A percentile compares a stretch with the other conserved stretches of the same genome.
phyloP scores from a whole-genome alignment of 2,329 filamentous ascomycete species.

The Escovopsis sp. region DNA sequence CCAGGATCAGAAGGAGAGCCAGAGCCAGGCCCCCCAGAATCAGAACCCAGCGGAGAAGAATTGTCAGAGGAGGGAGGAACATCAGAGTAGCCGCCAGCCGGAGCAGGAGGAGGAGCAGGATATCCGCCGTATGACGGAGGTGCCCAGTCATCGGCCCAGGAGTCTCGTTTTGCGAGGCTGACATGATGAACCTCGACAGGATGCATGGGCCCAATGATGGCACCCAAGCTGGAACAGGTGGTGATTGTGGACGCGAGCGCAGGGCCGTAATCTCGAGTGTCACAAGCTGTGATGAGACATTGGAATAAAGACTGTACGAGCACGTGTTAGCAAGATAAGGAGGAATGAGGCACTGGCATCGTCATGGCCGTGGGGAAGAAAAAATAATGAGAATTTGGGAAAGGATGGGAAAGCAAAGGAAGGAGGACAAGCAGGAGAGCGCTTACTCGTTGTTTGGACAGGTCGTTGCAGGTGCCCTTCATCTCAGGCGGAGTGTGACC shows the following conservation, averaged over 20 bases:
- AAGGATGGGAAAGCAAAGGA: background rate
- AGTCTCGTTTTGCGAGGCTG: conserved; percentile 4
- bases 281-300: conserved; percentile 17
- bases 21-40: background rate
- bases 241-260: conserved; percentile 15
- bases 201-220: conserved; percentile 15
- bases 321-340: background rate
- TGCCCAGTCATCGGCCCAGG: conserved; percentile 1
- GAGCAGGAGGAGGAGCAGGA: background rate
- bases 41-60: background rate
- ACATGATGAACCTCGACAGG: conserved; percentile 15
- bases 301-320: conserved; percentile 15
- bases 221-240: conserved; percentile 14
- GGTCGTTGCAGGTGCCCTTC: conserved; percentile 9
- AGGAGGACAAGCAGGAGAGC: background rate
- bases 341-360: background rate
- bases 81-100: background rate
- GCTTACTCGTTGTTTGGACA: conserved; percentile 12
- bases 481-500: conserved; percentile 7
- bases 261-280: conserved; percentile 14
- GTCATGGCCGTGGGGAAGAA: background rate
- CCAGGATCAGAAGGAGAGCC: background rate
- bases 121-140: conserved; percentile 1
- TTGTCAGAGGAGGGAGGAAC: background rate
- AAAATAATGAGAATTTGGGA: background rate